A percentile compares a stretch with the other conserved stretches of the same genome.
These are phyloP conservation scores for Fusarium floridanum DNA, from an alignment of 2,329 filamentous ascomycete genomes.

Conservation along the genomic window DNA sequence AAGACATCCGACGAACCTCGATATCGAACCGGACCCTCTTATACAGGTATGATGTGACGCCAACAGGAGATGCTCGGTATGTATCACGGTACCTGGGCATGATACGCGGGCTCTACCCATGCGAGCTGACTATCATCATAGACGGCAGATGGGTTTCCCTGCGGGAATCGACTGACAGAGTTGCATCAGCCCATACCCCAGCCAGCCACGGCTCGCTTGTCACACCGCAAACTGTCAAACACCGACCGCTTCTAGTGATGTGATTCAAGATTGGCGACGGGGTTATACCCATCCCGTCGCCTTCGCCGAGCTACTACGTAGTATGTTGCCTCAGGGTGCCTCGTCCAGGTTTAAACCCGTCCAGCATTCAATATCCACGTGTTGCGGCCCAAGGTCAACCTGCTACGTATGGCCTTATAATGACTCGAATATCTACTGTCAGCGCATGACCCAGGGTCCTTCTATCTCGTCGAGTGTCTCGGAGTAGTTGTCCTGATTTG, in stretches of 20 bases:
- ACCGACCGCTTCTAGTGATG: slow-evolving; percentile 16
- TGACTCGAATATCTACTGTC: neutral
- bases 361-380: neutral
- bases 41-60: neutral
- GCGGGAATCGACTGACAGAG: slow-evolving; percentile 27
- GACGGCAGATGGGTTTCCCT: slow-evolving; percentile 19
- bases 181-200: slow-evolving; percentile 41
- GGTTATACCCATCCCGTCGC: neutral
- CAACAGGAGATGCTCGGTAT: neutral
- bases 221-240: slow-evolving; percentile 41
- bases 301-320: neutral
- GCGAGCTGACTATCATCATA: neutral
- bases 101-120: neutral
- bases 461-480: neutral
- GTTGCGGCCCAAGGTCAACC: neutral
- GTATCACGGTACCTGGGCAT: neutral
- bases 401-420: slow-evolving; percentile 2
- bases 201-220: slow-evolving; percentile 36
- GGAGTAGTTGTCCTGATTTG: neutral
- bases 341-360: neutral
- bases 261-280: slow-evolving; percentile 23
- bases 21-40: neutral
- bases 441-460: neutral
- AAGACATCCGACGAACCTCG: slow-evolving; percentile 12
- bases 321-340: neutral